Percentiles rank a stretch among this genome's conserved stretches.
Conservation (phyloP, 495 filamentous ascomycete genomes). For the Trichoderma asperelloides region DNA sequence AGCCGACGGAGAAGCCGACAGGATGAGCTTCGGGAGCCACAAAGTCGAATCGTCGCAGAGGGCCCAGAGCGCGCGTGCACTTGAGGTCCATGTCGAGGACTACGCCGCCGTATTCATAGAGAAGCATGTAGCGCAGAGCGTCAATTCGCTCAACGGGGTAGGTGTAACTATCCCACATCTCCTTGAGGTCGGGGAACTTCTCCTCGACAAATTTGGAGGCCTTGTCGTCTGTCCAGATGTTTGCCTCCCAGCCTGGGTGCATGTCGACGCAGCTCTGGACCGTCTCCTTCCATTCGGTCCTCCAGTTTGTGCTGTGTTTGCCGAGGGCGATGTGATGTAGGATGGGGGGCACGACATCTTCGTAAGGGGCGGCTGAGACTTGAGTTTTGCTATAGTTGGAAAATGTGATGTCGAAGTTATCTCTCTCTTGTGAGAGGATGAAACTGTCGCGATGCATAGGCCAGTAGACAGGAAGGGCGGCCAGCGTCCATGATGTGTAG, state of each 20-base stretch:
- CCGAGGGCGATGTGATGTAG: conserved; percentile 33
- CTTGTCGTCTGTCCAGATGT: conserved; percentile 29
- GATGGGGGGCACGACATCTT: conserved; percentile 27
- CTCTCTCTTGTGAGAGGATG: conserved; percentile 20
- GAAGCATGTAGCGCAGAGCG: conserved; percentile 28
- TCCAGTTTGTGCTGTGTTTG: conserved; percentile 14
- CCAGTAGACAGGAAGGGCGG: conserved; percentile 25
- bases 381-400: conserved; percentile 26
- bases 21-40: conserved; percentile 31
- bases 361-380: conserved; percentile 20
- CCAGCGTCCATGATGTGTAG: conserved; percentile 20
- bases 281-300: conserved; percentile 24
- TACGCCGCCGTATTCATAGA: conserved; percentile 30
- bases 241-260: conserved; percentile 28
- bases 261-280: conserved; percentile 27
- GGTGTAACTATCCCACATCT: conserved; percentile 15
- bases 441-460: conserved; percentile 16
- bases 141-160: conserved; percentile 29
- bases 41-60: conserved; percentile 31
- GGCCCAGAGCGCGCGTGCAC: conserved; percentile 30
- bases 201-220: conserved; percentile 21
- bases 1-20: conserved; percentile 32
- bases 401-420: conserved; percentile 33
- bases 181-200: conserved; percentile 21
- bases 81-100: conserved; percentile 36